Conservation (phyloP, 805 yeast species). For the Wickerhamomyces canadensis region DNA sequence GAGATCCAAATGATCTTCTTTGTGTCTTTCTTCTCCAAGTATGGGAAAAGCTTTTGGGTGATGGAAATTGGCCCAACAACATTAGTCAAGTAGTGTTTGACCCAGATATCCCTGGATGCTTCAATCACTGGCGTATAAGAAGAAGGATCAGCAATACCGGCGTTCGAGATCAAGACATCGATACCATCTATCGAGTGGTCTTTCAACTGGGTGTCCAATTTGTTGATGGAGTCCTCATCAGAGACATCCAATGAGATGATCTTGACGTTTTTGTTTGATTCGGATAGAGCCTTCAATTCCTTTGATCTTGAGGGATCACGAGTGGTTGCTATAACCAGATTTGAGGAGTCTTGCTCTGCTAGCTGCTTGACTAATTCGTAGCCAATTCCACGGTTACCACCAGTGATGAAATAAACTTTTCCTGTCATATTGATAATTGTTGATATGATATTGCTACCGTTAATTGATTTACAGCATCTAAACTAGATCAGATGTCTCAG, state of each 20-base stretch:
- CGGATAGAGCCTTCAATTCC: constrained; percentile 7
- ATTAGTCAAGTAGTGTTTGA: constrained; percentile 19
- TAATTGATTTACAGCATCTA: too few relatives aligned
- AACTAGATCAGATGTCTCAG: too few relatives aligned
- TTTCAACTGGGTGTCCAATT: constrained; percentile 9
- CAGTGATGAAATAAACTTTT: constrained; percentile 1
- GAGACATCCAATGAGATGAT: constrained; percentile 21
- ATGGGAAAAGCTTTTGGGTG: constrained; percentile 18
- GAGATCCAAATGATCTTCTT: constrained; percentile 25
- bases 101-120: constrained; percentile 1
- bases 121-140: background rate
- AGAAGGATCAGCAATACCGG: constrained; percentile 16
- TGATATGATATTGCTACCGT: too few relatives aligned
- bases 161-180: constrained; percentile 24
- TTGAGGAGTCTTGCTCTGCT: constrained; percentile 1
- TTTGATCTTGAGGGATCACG: constrained; percentile 10
- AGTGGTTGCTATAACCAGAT: constrained; percentile 10
- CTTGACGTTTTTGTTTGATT: constrained; percentile 16
- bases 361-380: background rate
- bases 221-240: constrained; percentile 13
- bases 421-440: too few relatives aligned
- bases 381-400: constrained; percentile 4
- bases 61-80: constrained; percentile 21
- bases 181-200: constrained; percentile 16
- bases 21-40: constrained; percentile 15